Evolutionary conservation across 192 early-diverging fungal species (phyloP).

Genomic region (Coemansia sp.): DNA sequence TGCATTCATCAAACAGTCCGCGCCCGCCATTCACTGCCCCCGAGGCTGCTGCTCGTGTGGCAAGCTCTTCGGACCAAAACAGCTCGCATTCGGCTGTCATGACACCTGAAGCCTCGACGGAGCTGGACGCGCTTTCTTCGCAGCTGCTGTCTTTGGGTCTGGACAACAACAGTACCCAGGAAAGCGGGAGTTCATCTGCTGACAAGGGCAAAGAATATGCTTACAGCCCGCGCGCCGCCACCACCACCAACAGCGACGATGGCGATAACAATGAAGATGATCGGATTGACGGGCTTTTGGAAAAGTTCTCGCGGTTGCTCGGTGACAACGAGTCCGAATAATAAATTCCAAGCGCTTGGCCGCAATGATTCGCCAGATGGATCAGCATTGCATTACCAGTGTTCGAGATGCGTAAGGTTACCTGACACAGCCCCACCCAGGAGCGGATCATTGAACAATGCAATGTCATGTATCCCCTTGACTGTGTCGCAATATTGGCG

Average conservation of each 20-base stretch:
- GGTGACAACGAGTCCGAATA: constrained; percentile 11
- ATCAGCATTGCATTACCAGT: too few species aligned
- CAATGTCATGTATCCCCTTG: too few species aligned
- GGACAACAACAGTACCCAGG: neutral
- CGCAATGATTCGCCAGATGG: too few species aligned
- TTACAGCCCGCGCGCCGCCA: neutral
- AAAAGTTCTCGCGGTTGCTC: constrained; percentile 25
- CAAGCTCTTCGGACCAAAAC: neutral
- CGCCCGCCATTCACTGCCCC: neutral
- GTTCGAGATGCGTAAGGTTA: too few species aligned
- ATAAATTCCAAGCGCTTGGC: too few species aligned
- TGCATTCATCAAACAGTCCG: constrained; percentile 3
- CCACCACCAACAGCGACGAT: neutral
- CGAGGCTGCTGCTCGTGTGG: neutral
- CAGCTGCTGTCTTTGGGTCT: constrained; percentile 33
- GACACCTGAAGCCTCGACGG: constrained; percentile 5
- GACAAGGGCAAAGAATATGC: constrained; percentile 29
- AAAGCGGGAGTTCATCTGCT: too few species aligned
- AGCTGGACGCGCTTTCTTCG: constrained; percentile 38
- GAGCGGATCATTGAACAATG: too few species aligned
- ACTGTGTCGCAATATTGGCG: too few species aligned
- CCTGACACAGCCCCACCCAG: too few species aligned
- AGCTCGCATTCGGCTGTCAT: constrained; percentile 4
- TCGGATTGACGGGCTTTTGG: constrained; percentile 28
- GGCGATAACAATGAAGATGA: constrained; percentile 13